A percentile compares a stretch with the other conserved stretches of the same genome.
phyloP scores from a whole-genome alignment of 345 rosid species.

The Odontarrhena argentea region DNA sequence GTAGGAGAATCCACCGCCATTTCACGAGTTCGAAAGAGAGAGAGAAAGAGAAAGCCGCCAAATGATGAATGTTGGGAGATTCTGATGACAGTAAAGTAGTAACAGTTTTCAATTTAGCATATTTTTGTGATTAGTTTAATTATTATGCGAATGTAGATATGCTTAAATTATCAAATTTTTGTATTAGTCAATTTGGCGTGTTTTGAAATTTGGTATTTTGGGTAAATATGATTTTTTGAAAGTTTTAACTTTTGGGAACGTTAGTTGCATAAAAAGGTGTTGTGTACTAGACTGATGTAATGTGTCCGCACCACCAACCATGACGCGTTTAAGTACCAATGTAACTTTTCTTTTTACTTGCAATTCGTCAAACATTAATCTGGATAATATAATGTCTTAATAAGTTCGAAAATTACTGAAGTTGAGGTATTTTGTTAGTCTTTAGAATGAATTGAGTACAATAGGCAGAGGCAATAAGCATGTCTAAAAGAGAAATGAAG shows the following conservation, averaged over 20 bases:
- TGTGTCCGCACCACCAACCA: slow-evolving; percentile 15
- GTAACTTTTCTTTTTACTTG: background rate
- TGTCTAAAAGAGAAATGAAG: background rate
- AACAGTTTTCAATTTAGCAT: background rate
- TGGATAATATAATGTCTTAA: too few species aligned
- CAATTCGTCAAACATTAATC: too few species aligned
- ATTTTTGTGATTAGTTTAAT: slow-evolving; percentile 29
- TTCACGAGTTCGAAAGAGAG: slow-evolving; percentile 34
- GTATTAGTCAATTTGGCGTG: background rate
- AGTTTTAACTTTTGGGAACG: background rate
- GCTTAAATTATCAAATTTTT: background rate
- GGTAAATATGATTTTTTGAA: background rate
- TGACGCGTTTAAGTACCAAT: background rate
- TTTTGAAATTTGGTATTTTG: background rate
- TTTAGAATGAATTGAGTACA: too few species aligned
- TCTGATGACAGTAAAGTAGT: slow-evolving; percentile 36
- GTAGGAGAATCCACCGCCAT: slow-evolving; percentile 42
- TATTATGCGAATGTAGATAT: slow-evolving; percentile 7
- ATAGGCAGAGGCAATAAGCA: too few species aligned
- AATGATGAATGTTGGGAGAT: slow-evolving; percentile 38
- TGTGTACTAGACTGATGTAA: slow-evolving; percentile 27
- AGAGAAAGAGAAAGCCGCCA: slow-evolving; percentile 35
- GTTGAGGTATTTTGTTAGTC: too few species aligned
- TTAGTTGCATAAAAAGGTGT: slow-evolving; percentile 2
- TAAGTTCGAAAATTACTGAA: too few species aligned